These are phyloP conservation scores for Geotrichum bryndzae DNA, from an alignment of 1,139 yeast genomes.

Conservation along the genomic window DNA sequence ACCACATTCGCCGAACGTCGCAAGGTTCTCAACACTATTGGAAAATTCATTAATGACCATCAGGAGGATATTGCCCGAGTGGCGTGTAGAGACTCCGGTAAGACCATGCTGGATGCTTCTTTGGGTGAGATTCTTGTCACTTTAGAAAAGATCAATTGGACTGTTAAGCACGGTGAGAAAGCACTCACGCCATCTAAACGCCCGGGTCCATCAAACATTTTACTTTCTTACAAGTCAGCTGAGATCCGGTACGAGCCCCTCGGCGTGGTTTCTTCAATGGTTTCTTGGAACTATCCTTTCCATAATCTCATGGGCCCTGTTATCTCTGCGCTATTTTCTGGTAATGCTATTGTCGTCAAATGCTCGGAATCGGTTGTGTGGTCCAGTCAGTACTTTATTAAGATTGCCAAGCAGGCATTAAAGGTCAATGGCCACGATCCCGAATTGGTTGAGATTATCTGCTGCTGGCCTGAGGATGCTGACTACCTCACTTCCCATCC, in stretches of 20 bases:
- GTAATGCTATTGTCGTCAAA: slow-evolving; percentile 83
- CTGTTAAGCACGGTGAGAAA: slow-evolving; percentile 70
- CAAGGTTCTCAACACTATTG: slow-evolving; percentile 62
- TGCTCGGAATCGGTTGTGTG: slow-evolving; percentile 95
- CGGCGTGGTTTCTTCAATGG: slow-evolving; percentile 80
- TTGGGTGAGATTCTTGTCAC: slow-evolving; percentile 93
- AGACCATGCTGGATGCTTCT: slow-evolving; percentile 90
- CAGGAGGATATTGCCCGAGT: slow-evolving; percentile 84
- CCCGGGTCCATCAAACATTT: slow-evolving; percentile 78
- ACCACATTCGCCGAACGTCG: slow-evolving; percentile 61
- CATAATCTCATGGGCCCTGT: slow-evolving; percentile 91
- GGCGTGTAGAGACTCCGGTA: slow-evolving; percentile 95
- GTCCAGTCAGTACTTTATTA: slow-evolving; percentile 78
- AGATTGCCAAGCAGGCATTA: slow-evolving; percentile 64
- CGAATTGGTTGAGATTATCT: slow-evolving; percentile 73
- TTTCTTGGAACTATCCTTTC: slow-evolving; percentile 91
- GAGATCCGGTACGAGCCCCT: slow-evolving; percentile 90
- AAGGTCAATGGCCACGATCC: slow-evolving; percentile 69
- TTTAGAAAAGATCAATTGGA: slow-evolving; percentile 87
- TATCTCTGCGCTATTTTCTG: slow-evolving; percentile 80
- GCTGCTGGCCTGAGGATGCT: slow-evolving; percentile 76
- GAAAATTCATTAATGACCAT: slow-evolving; percentile 65
- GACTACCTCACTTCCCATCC: slow-evolving; percentile 80
- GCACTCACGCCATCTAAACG: slow-evolving; percentile 67
- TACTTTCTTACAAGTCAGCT: slow-evolving; percentile 81